Evolutionary conservation across 768 basidiomycete genomes (phyloP).

Genomic region (Pulveroboletus sp.): DNA sequence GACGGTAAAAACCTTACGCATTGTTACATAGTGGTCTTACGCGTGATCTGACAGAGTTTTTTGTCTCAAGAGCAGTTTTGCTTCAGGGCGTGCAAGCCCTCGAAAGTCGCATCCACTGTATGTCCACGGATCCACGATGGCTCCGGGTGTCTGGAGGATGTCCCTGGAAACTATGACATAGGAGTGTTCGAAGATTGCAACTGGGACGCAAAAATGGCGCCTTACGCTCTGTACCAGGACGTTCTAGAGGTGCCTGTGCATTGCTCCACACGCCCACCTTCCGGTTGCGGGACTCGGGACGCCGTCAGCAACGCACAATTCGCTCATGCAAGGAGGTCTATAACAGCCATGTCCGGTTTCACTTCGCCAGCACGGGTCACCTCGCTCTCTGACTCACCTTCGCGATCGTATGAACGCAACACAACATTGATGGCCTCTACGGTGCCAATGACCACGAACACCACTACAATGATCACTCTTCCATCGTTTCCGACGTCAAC

Average conservation of each 20-base stretch:
- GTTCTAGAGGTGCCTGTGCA: conserved; percentile 49
- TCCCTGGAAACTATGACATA: conserved; percentile 46
- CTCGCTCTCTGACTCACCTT: not conserved
- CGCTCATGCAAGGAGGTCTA: conserved; percentile 28
- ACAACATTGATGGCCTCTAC: not conserved
- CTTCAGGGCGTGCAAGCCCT: conserved; percentile 63
- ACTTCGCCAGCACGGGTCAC: not conserved
- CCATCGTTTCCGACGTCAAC: conserved; percentile 5
- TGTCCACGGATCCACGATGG: conserved; percentile 59
- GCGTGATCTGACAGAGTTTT: conserved; percentile 45
- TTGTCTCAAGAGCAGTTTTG: conserved; percentile 59
- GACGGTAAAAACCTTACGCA: conserved; percentile 42
- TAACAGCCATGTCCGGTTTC: conserved; percentile 11
- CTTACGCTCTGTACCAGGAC: conserved; percentile 65
- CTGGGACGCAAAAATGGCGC: conserved; percentile 48
- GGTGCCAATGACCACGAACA: not conserved
- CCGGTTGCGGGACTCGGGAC: conserved; percentile 48
- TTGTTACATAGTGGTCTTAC: conserved; percentile 10
- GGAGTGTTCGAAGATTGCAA: conserved; percentile 48
- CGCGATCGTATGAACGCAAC: not conserved
- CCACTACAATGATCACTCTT: conserved; percentile 6
- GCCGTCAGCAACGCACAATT: conserved; percentile 46
- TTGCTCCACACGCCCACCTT: conserved; percentile 55
- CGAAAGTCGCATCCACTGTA: conserved; percentile 41
- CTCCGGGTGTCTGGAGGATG: conserved; percentile 61